These are phyloP conservation scores for Kwoniella bestiolae DNA, from an alignment of 768 basidiomycete genomes.

Conservation along the genomic window DNA sequence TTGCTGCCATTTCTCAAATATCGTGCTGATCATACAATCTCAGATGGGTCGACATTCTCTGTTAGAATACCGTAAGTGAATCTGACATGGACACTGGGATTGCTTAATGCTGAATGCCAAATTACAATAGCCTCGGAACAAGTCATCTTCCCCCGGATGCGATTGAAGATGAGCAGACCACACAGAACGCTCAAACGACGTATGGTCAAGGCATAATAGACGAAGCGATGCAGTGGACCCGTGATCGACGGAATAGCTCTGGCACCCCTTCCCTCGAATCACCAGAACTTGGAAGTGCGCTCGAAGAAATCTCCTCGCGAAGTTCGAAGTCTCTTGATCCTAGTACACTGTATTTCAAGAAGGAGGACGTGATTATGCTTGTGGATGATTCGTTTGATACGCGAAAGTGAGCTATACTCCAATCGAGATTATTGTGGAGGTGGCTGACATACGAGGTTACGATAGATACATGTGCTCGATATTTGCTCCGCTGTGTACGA, in stretches of 20 bases:
- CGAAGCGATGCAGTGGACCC: slow-evolving; percentile 58
- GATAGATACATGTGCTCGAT: slow-evolving; percentile 39
- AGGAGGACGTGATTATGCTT: slow-evolving; percentile 55
- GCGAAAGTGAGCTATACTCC: slow-evolving; percentile 23
- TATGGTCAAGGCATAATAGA: slow-evolving; percentile 59
- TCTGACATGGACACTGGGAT: too few relatives aligned
- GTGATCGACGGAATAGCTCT: slow-evolving; percentile 31
- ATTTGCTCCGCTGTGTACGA: slow-evolving; percentile 54
- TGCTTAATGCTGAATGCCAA: too few relatives aligned
- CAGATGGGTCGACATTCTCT: slow-evolving; percentile 57
- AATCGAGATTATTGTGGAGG: slow-evolving; percentile 29
- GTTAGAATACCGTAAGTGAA: slow-evolving; percentile 53
- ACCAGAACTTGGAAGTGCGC: slow-evolving; percentile 34
- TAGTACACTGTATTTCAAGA: slow-evolving; percentile 56
- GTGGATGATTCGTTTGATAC: slow-evolving; percentile 48
- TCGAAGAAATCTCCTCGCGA: slow-evolving; percentile 26
- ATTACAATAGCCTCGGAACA: slow-evolving; percentile 43
- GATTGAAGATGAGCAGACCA: slow-evolving; percentile 37
- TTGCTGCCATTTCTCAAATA: too few relatives aligned
- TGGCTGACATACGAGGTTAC: slow-evolving; percentile 9
- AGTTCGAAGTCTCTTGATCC: slow-evolving; percentile 54
- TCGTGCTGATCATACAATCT: too few relatives aligned
- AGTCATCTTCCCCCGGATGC: slow-evolving; percentile 55
- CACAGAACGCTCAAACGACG: slow-evolving; percentile 17
- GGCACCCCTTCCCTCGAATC: slow-evolving; percentile 20